phyloP scores from a whole-genome alignment of 495 filamentous ascomycete species.

The Penicillium fimorum region DNA sequence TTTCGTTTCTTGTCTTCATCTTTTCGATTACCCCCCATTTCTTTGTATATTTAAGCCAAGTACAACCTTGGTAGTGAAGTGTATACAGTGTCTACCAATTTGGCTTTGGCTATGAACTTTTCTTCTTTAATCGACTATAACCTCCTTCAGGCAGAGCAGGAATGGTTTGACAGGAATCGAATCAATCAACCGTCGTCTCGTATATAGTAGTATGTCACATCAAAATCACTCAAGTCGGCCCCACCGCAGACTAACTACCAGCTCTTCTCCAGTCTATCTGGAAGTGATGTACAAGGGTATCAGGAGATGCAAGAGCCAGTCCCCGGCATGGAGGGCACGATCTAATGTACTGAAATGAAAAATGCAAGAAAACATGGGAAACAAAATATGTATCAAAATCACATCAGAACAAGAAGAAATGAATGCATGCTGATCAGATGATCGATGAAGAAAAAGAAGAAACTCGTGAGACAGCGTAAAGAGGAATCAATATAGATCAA shows the following conservation, averaged over 20 bases:
- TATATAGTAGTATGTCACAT: slow-evolving; percentile 12
- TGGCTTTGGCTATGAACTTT: not conserved
- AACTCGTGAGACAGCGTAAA: slow-evolving; percentile 30
- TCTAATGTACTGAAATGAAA: slow-evolving; percentile 31
- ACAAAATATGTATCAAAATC: slow-evolving; percentile 6
- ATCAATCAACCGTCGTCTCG: not conserved
- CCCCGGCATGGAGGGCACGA: slow-evolving; percentile 22
- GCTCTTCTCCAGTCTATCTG: slow-evolving; percentile 32
- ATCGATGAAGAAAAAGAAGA: slow-evolving; percentile 18
- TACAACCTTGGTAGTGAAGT: slow-evolving; percentile 7
- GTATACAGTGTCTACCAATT: not conserved
- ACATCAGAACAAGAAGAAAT: slow-evolving; percentile 11
- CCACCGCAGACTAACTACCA: slow-evolving; percentile 19
- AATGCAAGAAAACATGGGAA: slow-evolving; percentile 8
- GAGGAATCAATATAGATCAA: slow-evolving; percentile 11
- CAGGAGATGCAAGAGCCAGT: slow-evolving; percentile 24
- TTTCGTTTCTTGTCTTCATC: not conserved
- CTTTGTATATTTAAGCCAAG: slow-evolving; percentile 12
- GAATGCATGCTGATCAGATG: slow-evolving; percentile 2
- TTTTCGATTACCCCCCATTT: slow-evolving; percentile 4
- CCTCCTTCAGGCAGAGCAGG: not conserved
- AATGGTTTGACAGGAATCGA: not conserved
- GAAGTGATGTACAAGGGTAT: slow-evolving; percentile 36
- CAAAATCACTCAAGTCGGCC: slow-evolving; percentile 16
- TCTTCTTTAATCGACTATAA: not conserved